Base-by-base conservation (phyloP, 768 basidiomycete genomes). In the Amanita exitialis region DNA sequence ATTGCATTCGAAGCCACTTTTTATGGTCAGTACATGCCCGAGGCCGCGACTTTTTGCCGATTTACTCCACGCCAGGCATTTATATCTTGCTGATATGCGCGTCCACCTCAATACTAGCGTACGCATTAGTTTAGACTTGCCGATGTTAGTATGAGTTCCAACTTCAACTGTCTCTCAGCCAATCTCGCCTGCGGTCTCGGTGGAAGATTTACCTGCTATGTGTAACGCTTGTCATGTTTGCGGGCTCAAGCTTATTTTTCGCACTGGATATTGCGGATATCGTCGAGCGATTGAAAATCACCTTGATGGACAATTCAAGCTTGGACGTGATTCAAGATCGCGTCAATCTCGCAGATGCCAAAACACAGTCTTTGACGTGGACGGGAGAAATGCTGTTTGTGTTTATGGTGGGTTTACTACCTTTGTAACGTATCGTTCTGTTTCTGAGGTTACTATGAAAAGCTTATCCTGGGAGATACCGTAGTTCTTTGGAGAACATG, bases 401-500 rank as follows among this genome's bases (percentile, higher is more conserved):
- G 39, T 64, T 64, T 47, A 59, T 64, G 62, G 64, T 61, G 46
- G 2, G 43, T 27, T 28, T 7, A 28, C 2, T 27, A 23, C 13
- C 6, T 44, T 28, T 25, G 13, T 13, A n/a, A 7, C 28, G 3
- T 44, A n/a, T 8, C 25, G 23, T 32, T 32, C 32, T 51, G 47
- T 35, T 18, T 35, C 23, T 15, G 4, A 16, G 6, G n/a, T 28
- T 27, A 32, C 27, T 7, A 32, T 28, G n/a, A 28, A n/a, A 23
- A 66, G 63, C 45, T 66, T 7, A 61, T 61, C 34, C 56, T 63
- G 5, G 63, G 64, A 15, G 64, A 66, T 48, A 57, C 58, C 5
- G 60, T 64, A 12, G 64, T 66, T 16, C 53, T 66, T 20, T 66
- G 64, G 64, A 55, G 64, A 50, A 63, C 63, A 10, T 62, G 60